A percentile compares a stretch with the other conserved stretches of the same genome.
These are phyloP conservation scores for Talaromyces albobiverticillius DNA, from an alignment of 2,329 filamentous ascomycete genomes.

Conservation along the genomic window DNA sequence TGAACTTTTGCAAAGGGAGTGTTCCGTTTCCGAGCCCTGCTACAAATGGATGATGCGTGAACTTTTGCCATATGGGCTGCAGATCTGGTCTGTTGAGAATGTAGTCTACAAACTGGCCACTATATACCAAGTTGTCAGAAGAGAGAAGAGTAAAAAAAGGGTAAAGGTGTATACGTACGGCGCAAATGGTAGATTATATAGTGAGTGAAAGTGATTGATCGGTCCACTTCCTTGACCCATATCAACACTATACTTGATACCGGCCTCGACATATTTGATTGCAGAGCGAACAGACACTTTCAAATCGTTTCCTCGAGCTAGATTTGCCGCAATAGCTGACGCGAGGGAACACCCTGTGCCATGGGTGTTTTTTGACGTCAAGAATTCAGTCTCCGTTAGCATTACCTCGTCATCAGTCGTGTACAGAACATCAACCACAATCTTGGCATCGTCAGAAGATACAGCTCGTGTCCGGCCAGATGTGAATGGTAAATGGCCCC, in stretches of 20 bases:
- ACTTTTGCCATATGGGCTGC: constrained; percentile 68
- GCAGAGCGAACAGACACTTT: constrained; percentile 53
- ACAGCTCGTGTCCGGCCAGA: constrained; percentile 59
- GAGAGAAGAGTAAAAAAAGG: not conserved
- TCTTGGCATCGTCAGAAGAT: constrained; percentile 56
- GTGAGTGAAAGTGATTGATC: constrained; percentile 66
- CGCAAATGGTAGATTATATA: constrained; percentile 58
- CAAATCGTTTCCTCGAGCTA: constrained; percentile 51
- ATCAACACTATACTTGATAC: constrained; percentile 56
- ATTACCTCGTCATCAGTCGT: constrained; percentile 41
- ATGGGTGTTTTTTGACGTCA: constrained; percentile 77
- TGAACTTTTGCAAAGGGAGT: constrained; percentile 74
- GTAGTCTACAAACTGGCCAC: constrained; percentile 80
- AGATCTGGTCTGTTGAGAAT: constrained; percentile 73
- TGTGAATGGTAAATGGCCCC: constrained; percentile 80
- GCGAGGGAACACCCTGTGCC: constrained; percentile 93
- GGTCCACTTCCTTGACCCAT: constrained; percentile 61
- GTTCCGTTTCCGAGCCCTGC: constrained; percentile 71
- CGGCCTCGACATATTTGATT: constrained; percentile 60
- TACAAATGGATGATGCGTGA: constrained; percentile 81
- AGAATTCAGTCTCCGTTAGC: constrained; percentile 67
- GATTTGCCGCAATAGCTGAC: constrained; percentile 65
- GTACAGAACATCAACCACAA: constrained; percentile 75
- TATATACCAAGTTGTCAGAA: constrained; percentile 29
- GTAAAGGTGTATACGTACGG: constrained; percentile 45